Evolutionary conservation across 345 rosid species (phyloP).

Genomic region (Clausena lansium): DNA sequence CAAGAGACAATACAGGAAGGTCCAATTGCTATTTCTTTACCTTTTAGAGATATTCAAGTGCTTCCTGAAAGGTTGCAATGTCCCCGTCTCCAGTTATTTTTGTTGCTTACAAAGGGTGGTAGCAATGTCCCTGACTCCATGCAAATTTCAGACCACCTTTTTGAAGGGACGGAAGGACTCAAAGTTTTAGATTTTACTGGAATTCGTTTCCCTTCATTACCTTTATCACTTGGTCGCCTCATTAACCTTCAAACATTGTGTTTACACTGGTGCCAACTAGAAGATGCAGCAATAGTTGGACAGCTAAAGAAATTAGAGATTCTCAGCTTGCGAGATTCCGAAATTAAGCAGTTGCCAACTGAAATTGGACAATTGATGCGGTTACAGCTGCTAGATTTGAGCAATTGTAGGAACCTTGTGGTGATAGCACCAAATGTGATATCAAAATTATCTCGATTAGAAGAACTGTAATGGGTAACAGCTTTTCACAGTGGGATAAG

Average conservation of each 20-base stretch:
- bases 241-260: neutral
- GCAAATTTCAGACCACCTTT: neutral
- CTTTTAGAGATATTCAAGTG: neutral
- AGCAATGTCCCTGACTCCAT: too few species aligned
- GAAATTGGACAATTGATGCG: too few species aligned
- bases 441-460: too few species aligned
- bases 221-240: neutral
- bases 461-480: neutral
- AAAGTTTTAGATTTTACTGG: neutral
- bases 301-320: neutral
- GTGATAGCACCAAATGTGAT: neutral
- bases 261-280: rapidly evolving
- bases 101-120: neutral
- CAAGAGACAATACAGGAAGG: neutral
- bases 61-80: slow-evolving; percentile 17
- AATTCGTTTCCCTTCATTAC: too few species aligned
- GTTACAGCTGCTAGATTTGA: too few species aligned
- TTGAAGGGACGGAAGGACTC: neutral
- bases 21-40: slow-evolving; percentile 2
- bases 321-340: neutral
- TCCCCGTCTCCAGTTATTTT: slow-evolving; percentile 15
- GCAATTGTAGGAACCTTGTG: neutral
- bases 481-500: neutral
- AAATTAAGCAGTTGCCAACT: too few species aligned
- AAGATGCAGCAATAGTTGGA: neutral